Evolutionary conservation across 148 eudicot genomes (phyloP), one percentile per base, ranked within the genome.

Genomic region (Rhododendron ovatum): DNA sequence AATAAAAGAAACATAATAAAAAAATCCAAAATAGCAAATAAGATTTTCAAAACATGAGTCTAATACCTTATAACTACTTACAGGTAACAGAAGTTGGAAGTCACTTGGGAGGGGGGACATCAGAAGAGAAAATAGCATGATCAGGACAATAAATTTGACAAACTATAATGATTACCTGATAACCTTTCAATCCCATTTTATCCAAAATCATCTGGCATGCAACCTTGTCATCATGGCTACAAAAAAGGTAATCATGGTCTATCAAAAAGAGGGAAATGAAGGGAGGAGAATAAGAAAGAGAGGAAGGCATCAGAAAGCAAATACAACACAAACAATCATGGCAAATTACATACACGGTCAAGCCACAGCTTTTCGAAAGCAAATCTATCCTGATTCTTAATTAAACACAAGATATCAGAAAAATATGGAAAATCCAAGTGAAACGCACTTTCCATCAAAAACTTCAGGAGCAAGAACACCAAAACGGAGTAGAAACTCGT

Each of bases 381-480:
- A 81, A 30, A 81, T 55, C 30, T 26, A 61, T 63, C 69, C 63
- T 55, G 71, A 82, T 22, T 48, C 84, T 59, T 39, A 59, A 22
- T 33, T 41, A 41, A 82, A 63, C 39, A 28, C 57, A 39, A 37
- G 83, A 71, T 71, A 30, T 10, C 22, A 71, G 76, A 33, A 84
- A 75, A 79, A 65, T 13, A n/a, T 39, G 45, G 37, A 76, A 11
- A 26, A 10, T 17, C 24, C 37, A 37, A 67, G 30, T n/a, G 78
- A 73, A 81, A 88, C 96, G 85, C 92, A 98, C 99, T 94, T 98
- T 83, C 93, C 96, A 30, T 94, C 99, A 85, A 93, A 88, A 89
- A 91, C 91, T 90, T 95, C 99, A 0, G 99, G 98, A 91, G 98
- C 98, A 91, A 98, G 98, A 82, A 95, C 94, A 89, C 98, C 98